Percentiles rank a stretch among this genome's conserved stretches.
These are phyloP conservation scores for Mucor circinelloides DNA, from an alignment of 371 early-diverging fungal genomes.

Conservation along the genomic window DNA sequence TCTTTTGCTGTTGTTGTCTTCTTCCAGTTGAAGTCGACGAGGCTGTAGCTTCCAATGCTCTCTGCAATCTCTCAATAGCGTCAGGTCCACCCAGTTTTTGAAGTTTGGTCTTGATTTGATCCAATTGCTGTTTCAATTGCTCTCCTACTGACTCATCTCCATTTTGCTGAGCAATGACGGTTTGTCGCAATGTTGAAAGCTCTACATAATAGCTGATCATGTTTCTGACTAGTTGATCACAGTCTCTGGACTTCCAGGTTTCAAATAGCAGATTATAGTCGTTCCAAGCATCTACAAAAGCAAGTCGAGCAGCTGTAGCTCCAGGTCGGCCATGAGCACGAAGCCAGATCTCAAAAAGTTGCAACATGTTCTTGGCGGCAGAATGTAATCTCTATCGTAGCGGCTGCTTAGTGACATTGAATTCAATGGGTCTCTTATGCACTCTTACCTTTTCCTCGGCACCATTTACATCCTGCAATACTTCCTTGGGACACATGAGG, in stretches of 20 bases:
- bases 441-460: slow-evolving; percentile 55
- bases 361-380: slow-evolving; percentile 53
- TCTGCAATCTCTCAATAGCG: slow-evolving; percentile 29
- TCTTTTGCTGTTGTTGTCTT: slow-evolving; percentile 13
- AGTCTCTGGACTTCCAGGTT: slow-evolving; percentile 73
- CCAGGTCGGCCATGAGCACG: slow-evolving; percentile 32
- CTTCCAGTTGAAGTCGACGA: slow-evolving; percentile 16
- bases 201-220: slow-evolving; percentile 73
- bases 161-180: slow-evolving; percentile 40
- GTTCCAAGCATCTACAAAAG: slow-evolving; percentile 53
- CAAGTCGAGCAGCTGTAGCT: slow-evolving; percentile 35
- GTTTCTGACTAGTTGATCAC: slow-evolving; percentile 57
- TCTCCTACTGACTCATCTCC: slow-evolving; percentile 62
- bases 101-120: slow-evolving; percentile 33
- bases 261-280: slow-evolving; percentile 66
- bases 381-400: slow-evolving; percentile 35
- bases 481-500: slow-evolving; percentile 62
- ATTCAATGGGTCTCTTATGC: neutral
- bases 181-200: slow-evolving; percentile 68
- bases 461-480: slow-evolving; percentile 54
- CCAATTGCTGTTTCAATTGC: slow-evolving; percentile 56
- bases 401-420: neutral
- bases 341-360: slow-evolving; percentile 59
- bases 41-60: slow-evolving; percentile 20
- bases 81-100: slow-evolving; percentile 29